These are phyloP conservation scores for Allium cepa DNA, from an alignment of 106 monocot genomes.

Conservation along the genomic window DNA sequence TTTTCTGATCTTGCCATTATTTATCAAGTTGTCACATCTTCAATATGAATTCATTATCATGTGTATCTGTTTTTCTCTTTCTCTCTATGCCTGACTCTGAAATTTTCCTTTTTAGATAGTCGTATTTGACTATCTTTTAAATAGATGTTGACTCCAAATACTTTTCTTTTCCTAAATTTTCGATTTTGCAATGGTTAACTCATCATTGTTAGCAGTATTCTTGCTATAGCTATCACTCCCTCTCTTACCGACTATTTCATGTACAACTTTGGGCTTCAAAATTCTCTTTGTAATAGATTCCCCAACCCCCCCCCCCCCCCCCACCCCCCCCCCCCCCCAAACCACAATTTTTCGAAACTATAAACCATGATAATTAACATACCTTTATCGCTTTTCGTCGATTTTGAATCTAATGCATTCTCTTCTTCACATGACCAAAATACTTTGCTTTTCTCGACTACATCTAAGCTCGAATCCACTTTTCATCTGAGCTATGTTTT, in stretches of 20 bases:
- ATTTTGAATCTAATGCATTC: background rate
- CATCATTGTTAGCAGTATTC: background rate
- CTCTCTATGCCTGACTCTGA: background rate
- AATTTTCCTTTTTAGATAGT: background rate
- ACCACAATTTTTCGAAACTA: background rate
- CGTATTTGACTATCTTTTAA: background rate
- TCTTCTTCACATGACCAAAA: background rate
- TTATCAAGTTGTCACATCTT: constrained; percentile 4
- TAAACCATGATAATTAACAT: background rate
- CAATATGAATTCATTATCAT: background rate
- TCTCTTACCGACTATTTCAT: background rate
- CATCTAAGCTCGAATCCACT: background rate
- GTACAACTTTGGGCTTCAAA: background rate
- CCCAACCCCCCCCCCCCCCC: too few relatives aligned
- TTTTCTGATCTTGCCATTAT: background rate
- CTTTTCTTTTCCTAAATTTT: background rate
- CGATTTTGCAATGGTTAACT: background rate
- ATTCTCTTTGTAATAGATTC: background rate
- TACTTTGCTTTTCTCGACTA: background rate
- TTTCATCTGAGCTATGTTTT: background rate
- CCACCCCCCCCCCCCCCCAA: too few relatives aligned
- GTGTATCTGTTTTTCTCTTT: constrained; percentile 9
- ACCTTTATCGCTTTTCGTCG: background rate
- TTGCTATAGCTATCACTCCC: background rate
- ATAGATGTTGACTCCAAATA: background rate